Evolutionary conservation across 2,329 filamentous ascomycete species (phyloP).

Genomic region (Penicillium vulpinum): DNA sequence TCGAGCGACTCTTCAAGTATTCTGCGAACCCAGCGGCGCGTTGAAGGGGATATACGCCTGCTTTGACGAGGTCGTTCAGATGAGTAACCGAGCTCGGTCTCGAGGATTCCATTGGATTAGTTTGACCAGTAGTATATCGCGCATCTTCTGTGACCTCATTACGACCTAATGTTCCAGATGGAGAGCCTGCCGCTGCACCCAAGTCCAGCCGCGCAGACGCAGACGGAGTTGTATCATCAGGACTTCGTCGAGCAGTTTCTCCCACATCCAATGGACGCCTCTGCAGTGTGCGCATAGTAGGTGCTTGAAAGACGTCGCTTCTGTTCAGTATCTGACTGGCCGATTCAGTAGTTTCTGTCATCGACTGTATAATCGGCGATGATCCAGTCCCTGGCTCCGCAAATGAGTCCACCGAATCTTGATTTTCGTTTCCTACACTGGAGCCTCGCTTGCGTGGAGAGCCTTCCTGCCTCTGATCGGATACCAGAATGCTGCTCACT

Average conservation of each 20-base stretch:
- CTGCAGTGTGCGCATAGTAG: constrained; percentile 57
- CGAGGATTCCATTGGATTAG: constrained; percentile 26
- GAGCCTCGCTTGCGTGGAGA: constrained; percentile 57
- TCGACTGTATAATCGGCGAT: constrained; percentile 66
- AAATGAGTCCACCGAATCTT: constrained; percentile 72
- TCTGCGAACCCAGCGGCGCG: constrained; percentile 79
- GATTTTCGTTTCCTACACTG: constrained; percentile 59
- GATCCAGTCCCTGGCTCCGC: constrained; percentile 74
- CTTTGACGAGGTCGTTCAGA: constrained; percentile 59
- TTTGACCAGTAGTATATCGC: constrained; percentile 22
- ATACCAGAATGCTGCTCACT: constrained; percentile 18
- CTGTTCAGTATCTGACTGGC: constrained; percentile 86
- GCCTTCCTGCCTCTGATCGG: constrained; percentile 9
- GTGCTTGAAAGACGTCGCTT: constrained; percentile 84
- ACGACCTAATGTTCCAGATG: constrained; percentile 1
- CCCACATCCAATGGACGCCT: constrained; percentile 29
- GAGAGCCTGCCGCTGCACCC: constrained; percentile 1
- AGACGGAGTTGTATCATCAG: constrained; percentile 39
- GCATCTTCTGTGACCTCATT: constrained; percentile 13
- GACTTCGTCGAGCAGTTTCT: constrained; percentile 31
- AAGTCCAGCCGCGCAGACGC: constrained; percentile 27
- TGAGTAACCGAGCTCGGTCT: constrained; percentile 45
- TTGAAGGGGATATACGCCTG: constrained; percentile 75
- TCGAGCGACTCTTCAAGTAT: constrained; percentile 75
- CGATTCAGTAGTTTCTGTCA: constrained; percentile 72